phyloP scores from a whole-genome alignment of 2,329 filamentous ascomycete species.

The Trichocomaceae sp. region DNA sequence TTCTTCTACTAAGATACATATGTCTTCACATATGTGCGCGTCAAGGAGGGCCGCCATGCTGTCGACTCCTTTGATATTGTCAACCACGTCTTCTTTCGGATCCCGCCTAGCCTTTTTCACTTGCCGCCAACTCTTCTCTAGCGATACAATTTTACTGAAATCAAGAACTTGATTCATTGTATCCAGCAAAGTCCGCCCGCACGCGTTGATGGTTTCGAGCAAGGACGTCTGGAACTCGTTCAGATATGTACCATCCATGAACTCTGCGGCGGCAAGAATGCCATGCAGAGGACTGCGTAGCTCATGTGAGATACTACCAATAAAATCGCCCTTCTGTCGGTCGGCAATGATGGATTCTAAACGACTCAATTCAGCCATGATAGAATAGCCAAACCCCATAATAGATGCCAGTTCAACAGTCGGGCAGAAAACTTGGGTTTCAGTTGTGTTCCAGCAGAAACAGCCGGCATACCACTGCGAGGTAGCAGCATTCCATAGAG shows the following conservation, averaged over 20 bases:
- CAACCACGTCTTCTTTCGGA: constrained; percentile 17
- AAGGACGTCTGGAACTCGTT: constrained; percentile 36
- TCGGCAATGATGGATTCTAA: constrained; percentile 39
- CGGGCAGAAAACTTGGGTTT: constrained; percentile 32
- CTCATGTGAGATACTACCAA: constrained; percentile 41
- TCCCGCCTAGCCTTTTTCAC: constrained; percentile 24
- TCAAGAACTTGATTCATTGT: constrained; percentile 42
- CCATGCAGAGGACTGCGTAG: constrained; percentile 39
- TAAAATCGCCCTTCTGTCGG: constrained; percentile 40
- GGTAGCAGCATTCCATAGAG: constrained; percentile 45
- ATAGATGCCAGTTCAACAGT: constrained; percentile 36
- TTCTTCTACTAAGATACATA: constrained; percentile 47
- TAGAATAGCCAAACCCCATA: constrained; percentile 36
- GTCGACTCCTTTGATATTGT: constrained; percentile 22
- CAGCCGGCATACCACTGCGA: constrained; percentile 43
- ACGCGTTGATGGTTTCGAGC: constrained; percentile 36
- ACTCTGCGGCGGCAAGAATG: constrained; percentile 37
- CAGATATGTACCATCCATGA: constrained; percentile 33
- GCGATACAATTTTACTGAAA: constrained; percentile 48
- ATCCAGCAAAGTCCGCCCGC: constrained; percentile 37
- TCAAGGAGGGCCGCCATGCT: constrained; percentile 29
- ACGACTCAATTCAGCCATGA: constrained; percentile 39
- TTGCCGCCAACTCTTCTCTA: constrained; percentile 32
- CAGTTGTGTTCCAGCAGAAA: constrained; percentile 38
- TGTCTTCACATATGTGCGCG: constrained; percentile 32